phyloP scores from a whole-genome alignment of 2,329 filamentous ascomycete genomes.

The Cyphellophora europaea region DNA sequence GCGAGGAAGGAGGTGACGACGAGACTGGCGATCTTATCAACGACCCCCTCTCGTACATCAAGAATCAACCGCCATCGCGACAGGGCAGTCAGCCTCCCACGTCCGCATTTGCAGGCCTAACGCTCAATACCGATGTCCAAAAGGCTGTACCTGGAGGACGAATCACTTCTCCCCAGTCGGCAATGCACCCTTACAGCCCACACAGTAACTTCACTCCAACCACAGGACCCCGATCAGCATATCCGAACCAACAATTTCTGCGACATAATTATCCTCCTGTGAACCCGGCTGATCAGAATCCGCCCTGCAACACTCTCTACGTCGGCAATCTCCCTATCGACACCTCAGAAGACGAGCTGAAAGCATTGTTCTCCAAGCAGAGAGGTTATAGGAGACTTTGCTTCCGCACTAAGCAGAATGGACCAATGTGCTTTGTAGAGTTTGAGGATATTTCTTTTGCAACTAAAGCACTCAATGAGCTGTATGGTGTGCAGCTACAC shows the following conservation, averaged over 20 bases:
- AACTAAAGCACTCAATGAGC: conserved; percentile 78
- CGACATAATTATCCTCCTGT: conserved; percentile 69
- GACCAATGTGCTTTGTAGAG: conserved; percentile 98
- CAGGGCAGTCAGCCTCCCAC: conserved; percentile 55
- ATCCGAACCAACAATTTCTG: conserved; percentile 48
- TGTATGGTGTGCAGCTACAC: conserved; percentile 78
- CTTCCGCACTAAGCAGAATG: conserved; percentile 89
- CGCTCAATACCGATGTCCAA: conserved; percentile 57
- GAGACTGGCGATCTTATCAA: conserved; percentile 54
- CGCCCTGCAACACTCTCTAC: conserved; percentile 94
- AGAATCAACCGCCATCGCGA: conserved; percentile 50
- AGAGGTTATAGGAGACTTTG: conserved; percentile 92
- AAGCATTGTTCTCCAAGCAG: conserved; percentile 84
- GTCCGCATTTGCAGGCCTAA: conserved; percentile 58
- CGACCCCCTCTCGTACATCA: conserved; percentile 58
- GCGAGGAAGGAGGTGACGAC: conserved; percentile 51
- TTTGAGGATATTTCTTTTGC: conserved; percentile 91
- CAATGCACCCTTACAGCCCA: conserved; percentile 41
- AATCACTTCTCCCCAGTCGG: conserved; percentile 40
- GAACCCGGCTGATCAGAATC: conserved; percentile 92
- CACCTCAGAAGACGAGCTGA: conserved; percentile 90
- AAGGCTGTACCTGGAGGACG: conserved; percentile 23
- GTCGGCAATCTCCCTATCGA: conserved; percentile 93
- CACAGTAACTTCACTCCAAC: conserved; percentile 49
- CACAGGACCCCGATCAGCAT: conserved; percentile 40